Conservation (phyloP, 768 basidiomycete genomes). For the Suillus luteus region DNA sequence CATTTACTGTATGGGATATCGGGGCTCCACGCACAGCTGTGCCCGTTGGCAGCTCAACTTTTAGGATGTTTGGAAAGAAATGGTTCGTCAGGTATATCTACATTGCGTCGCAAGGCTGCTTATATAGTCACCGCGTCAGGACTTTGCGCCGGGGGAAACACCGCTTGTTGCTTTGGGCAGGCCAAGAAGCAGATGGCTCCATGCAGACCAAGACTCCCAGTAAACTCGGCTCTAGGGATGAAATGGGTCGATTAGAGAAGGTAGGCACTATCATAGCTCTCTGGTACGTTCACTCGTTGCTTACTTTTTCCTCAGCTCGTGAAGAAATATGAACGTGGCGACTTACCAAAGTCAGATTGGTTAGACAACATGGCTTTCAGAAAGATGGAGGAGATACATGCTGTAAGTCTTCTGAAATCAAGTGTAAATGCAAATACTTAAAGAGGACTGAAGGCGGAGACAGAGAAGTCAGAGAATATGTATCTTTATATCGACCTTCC, state of each 20-base stretch:
- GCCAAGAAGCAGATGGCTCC: slow-evolving; percentile 82
- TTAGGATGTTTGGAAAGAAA: slow-evolving; percentile 91
- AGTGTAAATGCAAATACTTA: slow-evolving; percentile 2
- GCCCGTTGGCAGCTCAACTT: slow-evolving; percentile 90
- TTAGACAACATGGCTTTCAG: slow-evolving; percentile 90
- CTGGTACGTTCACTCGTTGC: slow-evolving; percentile 30
- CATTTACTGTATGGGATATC: slow-evolving; percentile 96
- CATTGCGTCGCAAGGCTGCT: neutral
- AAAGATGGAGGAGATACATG: slow-evolving; percentile 93
- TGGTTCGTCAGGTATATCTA: slow-evolving; percentile 49
- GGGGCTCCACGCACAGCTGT: slow-evolving; percentile 76
- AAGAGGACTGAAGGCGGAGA: slow-evolving; percentile 64
- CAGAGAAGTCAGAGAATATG: slow-evolving; percentile 89
- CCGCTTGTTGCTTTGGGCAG: slow-evolving; percentile 81
- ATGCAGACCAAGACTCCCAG: slow-evolving; percentile 84
- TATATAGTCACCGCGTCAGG: slow-evolving; percentile 42
- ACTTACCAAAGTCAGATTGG: slow-evolving; percentile 95
- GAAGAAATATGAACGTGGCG: slow-evolving; percentile 95
- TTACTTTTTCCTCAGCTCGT: slow-evolving; percentile 54
- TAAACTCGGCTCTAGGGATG: slow-evolving; percentile 78
- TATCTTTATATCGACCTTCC: slow-evolving; percentile 96
- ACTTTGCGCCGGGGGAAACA: slow-evolving; percentile 92
- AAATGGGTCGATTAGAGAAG: slow-evolving; percentile 95
- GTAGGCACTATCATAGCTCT: slow-evolving; percentile 38
- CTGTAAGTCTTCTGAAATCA: slow-evolving; percentile 49